These are phyloP conservation scores for Candida ortonii DNA, from an alignment of 805 yeast genomes.

Conservation along the genomic window DNA sequence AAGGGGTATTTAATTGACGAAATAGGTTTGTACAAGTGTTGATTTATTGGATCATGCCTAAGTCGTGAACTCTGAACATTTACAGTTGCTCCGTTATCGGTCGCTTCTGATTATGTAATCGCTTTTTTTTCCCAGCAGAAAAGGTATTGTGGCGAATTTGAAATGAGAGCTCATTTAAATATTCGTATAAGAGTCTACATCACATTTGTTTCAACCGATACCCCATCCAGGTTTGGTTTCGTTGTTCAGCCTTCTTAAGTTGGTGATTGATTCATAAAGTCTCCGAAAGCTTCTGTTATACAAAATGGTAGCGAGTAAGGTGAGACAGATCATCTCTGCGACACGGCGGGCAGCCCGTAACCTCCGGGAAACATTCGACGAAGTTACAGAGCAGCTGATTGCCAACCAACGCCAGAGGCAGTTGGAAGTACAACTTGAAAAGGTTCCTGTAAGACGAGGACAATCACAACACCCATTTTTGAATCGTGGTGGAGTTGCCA, in stretches of 20 bases:
- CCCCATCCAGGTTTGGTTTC: too few species aligned
- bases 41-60: background rate
- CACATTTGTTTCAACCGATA: too few species aligned
- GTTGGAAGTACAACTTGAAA: constrained; percentile 28
- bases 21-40: background rate
- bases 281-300: too few species aligned
- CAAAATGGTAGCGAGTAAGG: constrained; percentile 32
- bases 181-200: too few species aligned
- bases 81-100: too few species aligned
- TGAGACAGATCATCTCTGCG: constrained; percentile 45
- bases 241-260: too few species aligned
- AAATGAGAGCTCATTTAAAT: too few species aligned
- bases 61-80: background rate
- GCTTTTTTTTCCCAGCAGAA: constrained; percentile 1
- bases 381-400: constrained; percentile 38
- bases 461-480: constrained; percentile 23
- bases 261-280: background rate
- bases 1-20: constrained; percentile 32
- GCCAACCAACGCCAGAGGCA: constrained; percentile 32
- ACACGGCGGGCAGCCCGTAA: constrained; percentile 46
- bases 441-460: constrained; percentile 39
- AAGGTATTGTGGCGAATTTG: too few species aligned
- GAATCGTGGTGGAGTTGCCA: constrained; percentile 11
- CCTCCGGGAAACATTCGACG: constrained; percentile 46
- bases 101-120: constrained; percentile 2